These are phyloP conservation scores for Dalbergia cochinchinensis DNA, from an alignment of 306 rosid species.

Conservation along the genomic window DNA sequence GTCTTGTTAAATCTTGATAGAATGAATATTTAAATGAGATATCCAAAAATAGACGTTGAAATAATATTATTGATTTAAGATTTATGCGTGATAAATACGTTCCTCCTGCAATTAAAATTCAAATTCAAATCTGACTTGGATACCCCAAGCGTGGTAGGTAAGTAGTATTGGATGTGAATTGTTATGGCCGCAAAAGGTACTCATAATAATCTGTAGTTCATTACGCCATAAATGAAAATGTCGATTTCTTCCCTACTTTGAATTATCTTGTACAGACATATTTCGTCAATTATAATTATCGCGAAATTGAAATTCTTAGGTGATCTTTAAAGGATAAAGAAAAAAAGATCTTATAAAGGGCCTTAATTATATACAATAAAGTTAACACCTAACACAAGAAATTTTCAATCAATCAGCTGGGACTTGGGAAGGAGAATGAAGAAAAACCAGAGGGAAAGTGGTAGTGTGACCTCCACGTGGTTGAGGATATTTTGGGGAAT, in stretches of 20 bases:
- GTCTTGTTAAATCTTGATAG: no score
- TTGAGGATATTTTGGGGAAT: neutral
- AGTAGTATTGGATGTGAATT: neutral
- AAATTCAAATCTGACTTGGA: neutral
- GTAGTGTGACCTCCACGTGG: neutral
- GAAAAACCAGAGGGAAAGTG: neutral
- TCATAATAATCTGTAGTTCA: neutral
- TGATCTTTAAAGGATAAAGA: no score
- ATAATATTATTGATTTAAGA: no score
- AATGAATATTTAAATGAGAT: no score
- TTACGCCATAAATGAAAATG: neutral
- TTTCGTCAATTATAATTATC: neutral
- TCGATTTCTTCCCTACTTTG: neutral
- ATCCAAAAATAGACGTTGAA: no score
- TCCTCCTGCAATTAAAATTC: neutral
- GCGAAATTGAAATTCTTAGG: neutral
- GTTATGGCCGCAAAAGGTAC: neutral
- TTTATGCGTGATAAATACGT: neutral
- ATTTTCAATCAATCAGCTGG: neutral
- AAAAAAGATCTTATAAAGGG: neutral
- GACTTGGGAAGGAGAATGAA: neutral
- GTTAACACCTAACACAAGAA: neutral
- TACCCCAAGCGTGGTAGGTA: neutral
- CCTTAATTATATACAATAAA: neutral
- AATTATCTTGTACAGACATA: neutral